A percentile compares a stretch with the other conserved stretches of the same genome.
Evolutionary conservation across 495 filamentous ascomycete species (phyloP).

Genomic region (Thozetella sp.): DNA sequence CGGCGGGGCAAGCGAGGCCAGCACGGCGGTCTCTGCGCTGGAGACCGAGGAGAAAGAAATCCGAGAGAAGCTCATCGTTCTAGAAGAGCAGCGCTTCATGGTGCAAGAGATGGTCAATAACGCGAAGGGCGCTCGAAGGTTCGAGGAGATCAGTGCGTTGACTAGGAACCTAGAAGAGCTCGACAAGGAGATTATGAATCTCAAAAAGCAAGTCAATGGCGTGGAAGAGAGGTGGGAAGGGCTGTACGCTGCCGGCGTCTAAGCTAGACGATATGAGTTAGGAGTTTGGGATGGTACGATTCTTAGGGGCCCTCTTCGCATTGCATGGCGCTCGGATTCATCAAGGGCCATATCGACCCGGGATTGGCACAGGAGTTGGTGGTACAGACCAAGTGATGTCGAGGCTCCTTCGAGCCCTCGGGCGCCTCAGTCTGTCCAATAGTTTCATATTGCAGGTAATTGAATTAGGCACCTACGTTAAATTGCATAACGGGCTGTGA

Average conservation of each 20-base stretch:
- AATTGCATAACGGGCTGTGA: too few relatives aligned
- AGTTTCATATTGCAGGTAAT: too few relatives aligned
- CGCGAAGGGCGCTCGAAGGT: constrained; percentile 77
- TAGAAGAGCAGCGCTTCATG: constrained; percentile 94
- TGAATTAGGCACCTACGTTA: too few relatives aligned
- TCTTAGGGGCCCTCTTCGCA: too few relatives aligned
- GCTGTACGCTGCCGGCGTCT: constrained; percentile 31
- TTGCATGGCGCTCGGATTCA: not conserved
- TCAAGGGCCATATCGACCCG: not conserved
- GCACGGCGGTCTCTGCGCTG: constrained; percentile 68
- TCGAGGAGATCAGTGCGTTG: constrained; percentile 86
- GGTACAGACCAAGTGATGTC: too few relatives aligned
- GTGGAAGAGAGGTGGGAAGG: constrained; percentile 58
- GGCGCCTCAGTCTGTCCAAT: too few relatives aligned
- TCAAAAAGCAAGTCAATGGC: constrained; percentile 53
- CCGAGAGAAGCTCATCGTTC: constrained; percentile 79
- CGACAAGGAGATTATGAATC: constrained; percentile 75
- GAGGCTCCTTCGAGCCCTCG: too few relatives aligned
- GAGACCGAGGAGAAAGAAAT: constrained; percentile 88
- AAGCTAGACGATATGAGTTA: not conserved
- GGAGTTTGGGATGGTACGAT: not conserved
- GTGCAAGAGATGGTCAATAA: constrained; percentile 86
- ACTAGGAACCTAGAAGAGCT: constrained; percentile 84
- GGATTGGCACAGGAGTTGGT: too few relatives aligned
- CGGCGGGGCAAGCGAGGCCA: constrained; percentile 51